Conservation (phyloP, 805 yeast species). For the Dipodascopsis uninucleata region DNA sequence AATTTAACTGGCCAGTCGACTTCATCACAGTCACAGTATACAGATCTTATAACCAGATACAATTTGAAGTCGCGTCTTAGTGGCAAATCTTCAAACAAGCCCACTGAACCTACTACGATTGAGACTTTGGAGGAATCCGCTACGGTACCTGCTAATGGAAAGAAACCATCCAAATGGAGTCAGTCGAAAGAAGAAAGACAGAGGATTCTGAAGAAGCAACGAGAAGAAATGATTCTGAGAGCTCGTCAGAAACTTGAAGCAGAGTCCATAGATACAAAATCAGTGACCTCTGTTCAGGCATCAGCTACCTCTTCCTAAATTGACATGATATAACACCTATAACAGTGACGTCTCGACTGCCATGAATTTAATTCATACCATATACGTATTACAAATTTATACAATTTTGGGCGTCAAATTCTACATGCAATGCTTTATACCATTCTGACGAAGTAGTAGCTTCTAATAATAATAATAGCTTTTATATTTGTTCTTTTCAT, state of each 20-base stretch:
- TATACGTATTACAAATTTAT: too few relatives aligned
- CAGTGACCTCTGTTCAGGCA: too few relatives aligned
- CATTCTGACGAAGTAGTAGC: too few relatives aligned
- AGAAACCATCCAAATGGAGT: slow-evolving; percentile 42
- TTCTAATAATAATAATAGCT: too few relatives aligned
- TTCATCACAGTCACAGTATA: slow-evolving; percentile 2
- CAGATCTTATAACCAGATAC: slow-evolving; percentile 23
- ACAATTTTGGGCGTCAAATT: too few relatives aligned
- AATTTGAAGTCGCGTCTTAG: slow-evolving; percentile 16
- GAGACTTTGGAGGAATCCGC: slow-evolving; percentile 3
- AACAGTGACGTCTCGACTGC: too few relatives aligned
- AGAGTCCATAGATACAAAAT: slow-evolving; percentile 2
- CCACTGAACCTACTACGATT: slow-evolving; percentile 4
- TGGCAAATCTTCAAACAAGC: background rate
- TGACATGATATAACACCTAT: too few relatives aligned
- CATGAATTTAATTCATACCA: too few relatives aligned
- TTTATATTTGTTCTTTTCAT: too few relatives aligned
- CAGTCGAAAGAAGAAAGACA: slow-evolving; percentile 44
- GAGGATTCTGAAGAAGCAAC: slow-evolving; percentile 45
- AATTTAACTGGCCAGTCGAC: slow-evolving; percentile 18
- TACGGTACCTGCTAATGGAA: slow-evolving; percentile 1
- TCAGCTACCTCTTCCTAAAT: too few relatives aligned
- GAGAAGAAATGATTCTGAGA: slow-evolving; percentile 54
- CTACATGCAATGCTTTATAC: too few relatives aligned
- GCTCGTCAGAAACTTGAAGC: slow-evolving; percentile 55